A percentile compares a stretch with the other conserved stretches of the same genome.
Conservation (phyloP, 73 alveolate species). For the Halteria grandinella region DNA sequence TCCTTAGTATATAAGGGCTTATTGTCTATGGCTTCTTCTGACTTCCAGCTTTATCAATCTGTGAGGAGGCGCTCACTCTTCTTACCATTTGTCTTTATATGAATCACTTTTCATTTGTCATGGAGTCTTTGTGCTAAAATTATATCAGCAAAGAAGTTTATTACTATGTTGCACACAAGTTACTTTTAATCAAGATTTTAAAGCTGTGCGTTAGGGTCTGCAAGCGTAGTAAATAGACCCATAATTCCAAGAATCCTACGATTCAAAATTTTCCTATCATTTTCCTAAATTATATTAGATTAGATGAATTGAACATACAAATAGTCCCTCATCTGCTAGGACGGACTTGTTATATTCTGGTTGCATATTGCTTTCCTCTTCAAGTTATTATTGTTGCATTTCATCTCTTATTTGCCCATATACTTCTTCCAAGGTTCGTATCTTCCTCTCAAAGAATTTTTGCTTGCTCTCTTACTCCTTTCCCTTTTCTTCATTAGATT, state of each 20-base stretch:
- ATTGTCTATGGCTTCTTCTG: too few relatives aligned
- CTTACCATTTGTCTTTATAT: neutral
- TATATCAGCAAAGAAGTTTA: neutral
- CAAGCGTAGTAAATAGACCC: neutral
- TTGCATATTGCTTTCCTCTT: conserved; percentile 7
- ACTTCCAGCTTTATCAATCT: too few relatives aligned
- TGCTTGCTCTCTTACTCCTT: too few relatives aligned
- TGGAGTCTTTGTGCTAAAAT: neutral
- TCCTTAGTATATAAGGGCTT: neutral
- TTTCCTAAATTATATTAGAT: conserved; percentile 13
- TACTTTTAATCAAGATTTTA: neutral
- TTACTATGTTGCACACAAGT: neutral
- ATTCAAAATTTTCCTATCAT: conserved; percentile 17
- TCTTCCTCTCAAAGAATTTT: neutral
- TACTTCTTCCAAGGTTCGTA: neutral
- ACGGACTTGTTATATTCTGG: neutral
- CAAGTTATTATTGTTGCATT: neutral
- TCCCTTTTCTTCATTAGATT: too few relatives aligned
- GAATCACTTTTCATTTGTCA: conserved; percentile 4
- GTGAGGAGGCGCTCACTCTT: too few relatives aligned
- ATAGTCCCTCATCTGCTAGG: neutral
- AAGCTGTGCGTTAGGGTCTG: neutral
- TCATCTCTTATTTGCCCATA: neutral
- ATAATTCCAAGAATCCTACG: conserved; percentile 17
- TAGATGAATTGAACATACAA: neutral